Evolutionary conservation across 768 basidiomycete genomes (phyloP), one percentile per base, ranked within the genome.

Genomic region (Candolleomyces eurysporus): DNA sequence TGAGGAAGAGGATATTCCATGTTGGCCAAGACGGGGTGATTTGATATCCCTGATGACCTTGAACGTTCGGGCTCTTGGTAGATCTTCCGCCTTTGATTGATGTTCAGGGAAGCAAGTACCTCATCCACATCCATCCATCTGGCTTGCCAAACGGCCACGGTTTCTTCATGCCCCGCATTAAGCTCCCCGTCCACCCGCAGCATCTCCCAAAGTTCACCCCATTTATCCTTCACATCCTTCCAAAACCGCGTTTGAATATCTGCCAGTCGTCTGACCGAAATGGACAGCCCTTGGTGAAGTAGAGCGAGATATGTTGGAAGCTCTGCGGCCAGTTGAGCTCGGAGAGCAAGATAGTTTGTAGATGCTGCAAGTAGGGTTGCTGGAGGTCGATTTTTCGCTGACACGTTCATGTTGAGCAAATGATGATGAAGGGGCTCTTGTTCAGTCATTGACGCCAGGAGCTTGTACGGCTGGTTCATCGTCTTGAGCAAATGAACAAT

Each of bases 201-300:
- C 69, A 88, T 90, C 62, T 92, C 89, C 92, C 92, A 94, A n/a
- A 94, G 73, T n/a, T 86, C 87, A 2, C 78, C 81, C 92, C 92
- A 94, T 31, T 82, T 76, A 54, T 84, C 84, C 48, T 82, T 78
- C 6, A 90, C 81, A 43, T 83, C 82, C 16, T 71, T 61, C 76
- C 84, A 93, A 67, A 89, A 90, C 22, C 73, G 71, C 2, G 77
- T 77, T 68, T 93, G 91, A 60, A 84, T 79, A 5, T 74, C 72
- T 0, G 82, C 82, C 30, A 92, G 75, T 26, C 83, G 77, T 3
- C 76, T 66, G 0, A 91, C 78, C 57, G 81, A 79, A 5, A 78
- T 69, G 0, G 76, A 77, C 40, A 91, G 77, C 17, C 90, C 91
- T n/a, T 73, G 75, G 62, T 89, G 81, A 59, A 92, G 71, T 17